These are phyloP conservation scores for Bruguiera gymnorhiza DNA, from an alignment of 345 rosid species.

Conservation along the genomic window DNA sequence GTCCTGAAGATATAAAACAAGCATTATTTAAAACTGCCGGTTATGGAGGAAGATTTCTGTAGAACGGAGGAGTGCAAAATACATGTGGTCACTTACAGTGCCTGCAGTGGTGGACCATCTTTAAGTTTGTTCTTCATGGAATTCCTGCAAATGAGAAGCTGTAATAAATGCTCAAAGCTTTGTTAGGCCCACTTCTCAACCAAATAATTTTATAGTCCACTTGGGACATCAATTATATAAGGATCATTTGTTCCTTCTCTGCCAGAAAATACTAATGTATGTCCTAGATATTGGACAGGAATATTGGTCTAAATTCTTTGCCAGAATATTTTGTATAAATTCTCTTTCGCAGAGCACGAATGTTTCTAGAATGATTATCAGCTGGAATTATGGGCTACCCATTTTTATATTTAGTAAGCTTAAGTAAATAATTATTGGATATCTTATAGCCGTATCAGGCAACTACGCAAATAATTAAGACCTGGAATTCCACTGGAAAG, in stretches of 20 bases:
- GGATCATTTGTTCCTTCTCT: slow-evolving; percentile 12
- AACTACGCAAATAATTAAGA: slow-evolving; percentile 38
- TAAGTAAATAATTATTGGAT: slow-evolving; percentile 11
- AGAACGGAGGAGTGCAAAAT: slow-evolving; percentile 7
- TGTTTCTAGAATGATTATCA: slow-evolving; percentile 24
- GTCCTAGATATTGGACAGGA: slow-evolving; percentile 9
- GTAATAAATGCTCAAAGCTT: slow-evolving; percentile 21
- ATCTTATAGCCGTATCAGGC: slow-evolving; percentile 16
- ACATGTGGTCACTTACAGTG: slow-evolving; percentile 3
- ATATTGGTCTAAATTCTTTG: slow-evolving; percentile 17
- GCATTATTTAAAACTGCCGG: slow-evolving; percentile 86
- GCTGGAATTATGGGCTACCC: not conserved
- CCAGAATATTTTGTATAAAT: slow-evolving; percentile 3
- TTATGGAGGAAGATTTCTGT: slow-evolving; percentile 87
- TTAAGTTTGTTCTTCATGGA: slow-evolving; percentile 24
- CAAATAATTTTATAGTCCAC: slow-evolving; percentile 1
- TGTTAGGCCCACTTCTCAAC: slow-evolving; percentile 20
- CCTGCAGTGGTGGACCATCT: slow-evolving; percentile 4
- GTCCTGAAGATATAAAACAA: slow-evolving; percentile 83
- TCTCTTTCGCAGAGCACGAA: slow-evolving; percentile 28
- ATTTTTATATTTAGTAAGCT: not conserved
- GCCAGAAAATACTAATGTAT: slow-evolving; percentile 2
- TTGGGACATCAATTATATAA: slow-evolving; percentile 14
- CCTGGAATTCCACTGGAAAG: slow-evolving; percentile 12
- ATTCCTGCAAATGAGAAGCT: slow-evolving; percentile 17